phyloP scores from a whole-genome alignment of 345 rosid species.

The Camelina sativa region DNA sequence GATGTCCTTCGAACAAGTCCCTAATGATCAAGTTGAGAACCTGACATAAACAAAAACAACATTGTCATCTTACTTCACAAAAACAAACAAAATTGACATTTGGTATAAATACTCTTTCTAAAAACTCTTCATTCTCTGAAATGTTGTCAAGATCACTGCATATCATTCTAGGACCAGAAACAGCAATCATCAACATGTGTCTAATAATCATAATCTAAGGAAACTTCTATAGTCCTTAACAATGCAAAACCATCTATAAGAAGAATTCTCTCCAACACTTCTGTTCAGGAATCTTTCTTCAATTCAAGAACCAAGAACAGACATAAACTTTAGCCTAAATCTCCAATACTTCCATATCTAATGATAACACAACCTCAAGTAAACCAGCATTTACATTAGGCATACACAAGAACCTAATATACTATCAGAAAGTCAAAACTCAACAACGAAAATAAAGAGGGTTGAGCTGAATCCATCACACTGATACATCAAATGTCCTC shows the following conservation, averaged over 20 bases:
- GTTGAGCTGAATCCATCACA: too few relatives aligned
- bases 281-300: too few relatives aligned
- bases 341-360: too few relatives aligned
- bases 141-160: not conserved
- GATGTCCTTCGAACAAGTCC: slow-evolving; percentile 93
- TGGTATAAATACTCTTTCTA: not conserved
- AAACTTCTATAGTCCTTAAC: not conserved
- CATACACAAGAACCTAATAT: too few relatives aligned
- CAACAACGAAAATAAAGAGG: too few relatives aligned
- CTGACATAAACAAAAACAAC: slow-evolving; percentile 42
- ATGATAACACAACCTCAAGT: too few relatives aligned
- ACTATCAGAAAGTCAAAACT: too few relatives aligned
- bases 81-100: not conserved
- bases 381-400: too few relatives aligned
- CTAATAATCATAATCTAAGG: not conserved
- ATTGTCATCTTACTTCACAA: not conserved
- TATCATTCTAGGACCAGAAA: not conserved
- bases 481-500: too few relatives aligned
- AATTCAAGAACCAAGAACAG: too few relatives aligned
- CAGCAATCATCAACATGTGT: not conserved
- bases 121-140: not conserved
- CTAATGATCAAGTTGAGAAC: slow-evolving; percentile 88
- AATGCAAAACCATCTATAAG: not conserved
- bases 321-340: too few relatives aligned
- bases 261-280: too few relatives aligned